Conservation (phyloP, 345 rosid genomes). For the Camelina neglecta region DNA sequence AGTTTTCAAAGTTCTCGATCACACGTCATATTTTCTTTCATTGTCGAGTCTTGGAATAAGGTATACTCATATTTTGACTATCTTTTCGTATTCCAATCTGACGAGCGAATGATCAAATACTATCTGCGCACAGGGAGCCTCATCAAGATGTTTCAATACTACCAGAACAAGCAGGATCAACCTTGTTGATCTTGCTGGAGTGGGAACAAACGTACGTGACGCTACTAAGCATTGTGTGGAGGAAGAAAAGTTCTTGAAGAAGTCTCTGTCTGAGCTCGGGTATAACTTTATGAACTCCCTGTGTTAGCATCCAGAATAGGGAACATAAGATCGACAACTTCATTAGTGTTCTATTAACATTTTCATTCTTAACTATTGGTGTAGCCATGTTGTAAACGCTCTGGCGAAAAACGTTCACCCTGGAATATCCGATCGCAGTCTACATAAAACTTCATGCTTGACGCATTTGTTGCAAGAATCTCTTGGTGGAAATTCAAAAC, state of each 20-base stretch:
- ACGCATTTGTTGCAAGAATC: constrained; percentile 85
- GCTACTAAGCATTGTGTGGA: constrained; percentile 58
- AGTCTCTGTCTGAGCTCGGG: constrained; percentile 93
- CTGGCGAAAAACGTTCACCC: constrained; percentile 58
- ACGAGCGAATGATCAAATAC: constrained; percentile 24
- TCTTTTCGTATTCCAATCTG: background rate
- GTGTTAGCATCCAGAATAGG: background rate
- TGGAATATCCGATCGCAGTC: constrained; percentile 52
- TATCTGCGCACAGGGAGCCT: constrained; percentile 60
- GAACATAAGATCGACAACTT: background rate
- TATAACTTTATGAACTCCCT: constrained; percentile 41
- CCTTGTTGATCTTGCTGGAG: constrained; percentile 93
- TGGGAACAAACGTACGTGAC: constrained; percentile 67
- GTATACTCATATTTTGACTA: constrained; percentile 5
- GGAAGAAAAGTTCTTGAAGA: constrained; percentile 82
- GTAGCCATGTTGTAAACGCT: constrained; percentile 69
- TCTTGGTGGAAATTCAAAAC: constrained; percentile 96
- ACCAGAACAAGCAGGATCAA: constrained; percentile 89
- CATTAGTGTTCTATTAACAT: constrained; percentile 9
- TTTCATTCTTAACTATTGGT: constrained; percentile 40
- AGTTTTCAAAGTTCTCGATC: constrained; percentile 98
- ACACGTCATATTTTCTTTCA: constrained; percentile 57
- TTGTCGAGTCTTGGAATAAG: constrained; percentile 47
- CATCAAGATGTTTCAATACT: constrained; percentile 84
- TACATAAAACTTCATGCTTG: constrained; percentile 66